Percentiles rank a stretch among this genome's conserved stretches.
Evolutionary conservation across 1,139 yeast species (phyloP).

Genomic region (Candida sp.): DNA sequence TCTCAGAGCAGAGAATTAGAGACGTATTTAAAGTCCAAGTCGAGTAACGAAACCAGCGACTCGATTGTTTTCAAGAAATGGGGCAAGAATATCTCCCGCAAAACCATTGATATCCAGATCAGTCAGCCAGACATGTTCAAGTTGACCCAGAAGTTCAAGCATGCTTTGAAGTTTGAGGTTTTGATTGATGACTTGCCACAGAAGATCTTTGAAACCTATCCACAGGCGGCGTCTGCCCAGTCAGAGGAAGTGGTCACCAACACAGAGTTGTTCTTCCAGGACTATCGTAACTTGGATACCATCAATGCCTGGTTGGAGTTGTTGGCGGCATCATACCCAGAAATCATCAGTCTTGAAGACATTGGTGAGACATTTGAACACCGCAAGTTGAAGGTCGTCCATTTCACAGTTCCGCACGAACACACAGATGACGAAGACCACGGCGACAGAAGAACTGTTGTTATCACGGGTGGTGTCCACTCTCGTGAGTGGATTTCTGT

Average conservation of each 20-base stretch:
- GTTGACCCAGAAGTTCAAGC: slow-evolving; percentile 24
- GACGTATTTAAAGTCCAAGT: slow-evolving; percentile 17
- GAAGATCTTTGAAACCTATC: slow-evolving; percentile 57
- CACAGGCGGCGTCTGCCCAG: slow-evolving; percentile 26
- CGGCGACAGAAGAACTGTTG: slow-evolving; percentile 63
- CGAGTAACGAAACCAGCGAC: background rate
- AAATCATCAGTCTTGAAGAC: slow-evolving; percentile 59
- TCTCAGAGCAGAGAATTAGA: slow-evolving; percentile 21
- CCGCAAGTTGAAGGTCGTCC: slow-evolving; percentile 68
- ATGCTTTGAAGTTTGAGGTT: slow-evolving; percentile 26
- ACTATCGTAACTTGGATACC: slow-evolving; percentile 69
- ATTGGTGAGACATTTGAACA: slow-evolving; percentile 82
- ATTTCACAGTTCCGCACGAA: slow-evolving; percentile 50
- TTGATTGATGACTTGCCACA: slow-evolving; percentile 64
- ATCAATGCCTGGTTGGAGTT: slow-evolving; percentile 76
- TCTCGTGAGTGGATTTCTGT: slow-evolving; percentile 93
- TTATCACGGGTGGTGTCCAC: slow-evolving; percentile 84
- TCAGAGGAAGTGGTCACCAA: slow-evolving; percentile 21
- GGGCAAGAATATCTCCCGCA: slow-evolving; percentile 29
- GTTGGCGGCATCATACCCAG: slow-evolving; percentile 58
- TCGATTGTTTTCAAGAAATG: slow-evolving; percentile 28
- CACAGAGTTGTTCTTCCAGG: slow-evolving; percentile 63
- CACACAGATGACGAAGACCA: slow-evolving; percentile 43
- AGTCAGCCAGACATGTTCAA: slow-evolving; percentile 23
- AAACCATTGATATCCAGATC: slow-evolving; percentile 41